These are phyloP conservation scores for Amaranthus palmeri DNA, from an alignment of 148 eudicot genomes.

Conservation along the genomic window DNA sequence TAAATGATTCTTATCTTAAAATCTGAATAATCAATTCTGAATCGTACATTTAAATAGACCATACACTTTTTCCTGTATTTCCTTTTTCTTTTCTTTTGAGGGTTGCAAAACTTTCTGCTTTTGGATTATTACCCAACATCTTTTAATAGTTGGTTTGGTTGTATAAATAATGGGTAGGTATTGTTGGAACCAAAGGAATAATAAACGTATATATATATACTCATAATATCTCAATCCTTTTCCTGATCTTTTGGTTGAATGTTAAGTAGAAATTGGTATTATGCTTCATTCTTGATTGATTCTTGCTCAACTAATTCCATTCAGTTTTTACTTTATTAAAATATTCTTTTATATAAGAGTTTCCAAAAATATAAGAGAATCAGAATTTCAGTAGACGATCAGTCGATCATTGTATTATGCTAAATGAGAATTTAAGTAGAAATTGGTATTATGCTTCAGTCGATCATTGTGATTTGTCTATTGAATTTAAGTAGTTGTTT, in stretches of 20 bases:
- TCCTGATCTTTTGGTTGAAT: constrained; percentile 16
- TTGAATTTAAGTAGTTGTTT: too few relatives aligned
- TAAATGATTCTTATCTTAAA: constrained; percentile 21
- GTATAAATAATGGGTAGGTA: constrained; percentile 2
- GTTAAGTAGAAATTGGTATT: constrained; percentile 8
- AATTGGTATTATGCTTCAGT: too few relatives aligned
- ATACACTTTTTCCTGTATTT: constrained; percentile 5
- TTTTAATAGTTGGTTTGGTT: constrained; percentile 12
- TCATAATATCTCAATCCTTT: constrained; percentile 8
- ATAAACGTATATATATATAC: neutral
- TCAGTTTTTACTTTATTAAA: too few relatives aligned
- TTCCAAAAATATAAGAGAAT: too few relatives aligned
- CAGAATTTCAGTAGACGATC: too few relatives aligned
- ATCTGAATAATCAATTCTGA: neutral
- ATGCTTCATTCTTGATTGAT: constrained; percentile 6
- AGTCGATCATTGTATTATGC: too few relatives aligned
- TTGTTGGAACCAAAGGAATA: constrained; percentile 10
- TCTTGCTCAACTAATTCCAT: neutral
- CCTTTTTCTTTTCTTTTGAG: neutral
- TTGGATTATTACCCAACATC: constrained; percentile 3
- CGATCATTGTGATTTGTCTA: too few relatives aligned
- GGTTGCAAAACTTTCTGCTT: constrained; percentile 16
- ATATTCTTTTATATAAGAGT: too few relatives aligned
- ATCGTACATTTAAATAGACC: constrained; percentile 4
- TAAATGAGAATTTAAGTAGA: too few relatives aligned